phyloP scores from a whole-genome alignment of 208 protist species.

The Leishmania tropica region DNA sequence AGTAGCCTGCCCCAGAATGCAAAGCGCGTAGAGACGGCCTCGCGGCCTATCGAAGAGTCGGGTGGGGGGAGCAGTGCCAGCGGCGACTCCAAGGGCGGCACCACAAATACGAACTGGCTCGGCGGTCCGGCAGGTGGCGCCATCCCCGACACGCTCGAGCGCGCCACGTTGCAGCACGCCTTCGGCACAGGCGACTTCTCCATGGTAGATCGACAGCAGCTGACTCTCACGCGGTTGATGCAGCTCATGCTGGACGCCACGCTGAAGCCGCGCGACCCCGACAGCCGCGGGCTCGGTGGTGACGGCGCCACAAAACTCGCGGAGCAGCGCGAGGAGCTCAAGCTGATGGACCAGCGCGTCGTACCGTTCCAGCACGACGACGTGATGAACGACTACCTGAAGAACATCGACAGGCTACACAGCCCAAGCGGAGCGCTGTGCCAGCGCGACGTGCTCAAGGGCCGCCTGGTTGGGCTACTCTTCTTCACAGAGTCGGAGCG shows the following conservation, averaged over 20 bases:
- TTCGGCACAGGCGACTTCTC: constrained; percentile 66
- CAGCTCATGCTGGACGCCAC: constrained; percentile 59
- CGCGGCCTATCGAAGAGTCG: constrained; percentile 14
- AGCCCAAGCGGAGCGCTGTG: constrained; percentile 56
- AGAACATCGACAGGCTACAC: constrained; percentile 55
- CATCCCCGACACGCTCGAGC: constrained; percentile 28
- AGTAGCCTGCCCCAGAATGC: constrained; percentile 3
- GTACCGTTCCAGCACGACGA: constrained; percentile 67
- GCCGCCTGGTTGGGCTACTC: constrained; percentile 73
- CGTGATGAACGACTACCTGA: constrained; percentile 66
- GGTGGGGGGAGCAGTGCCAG: neutral
- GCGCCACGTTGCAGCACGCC: constrained; percentile 37
- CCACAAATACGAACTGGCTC: constrained; percentile 29
- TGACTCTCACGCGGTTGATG: constrained; percentile 57
- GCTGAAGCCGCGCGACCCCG: constrained; percentile 64
- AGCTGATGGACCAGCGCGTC: constrained; percentile 72
- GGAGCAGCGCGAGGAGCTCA: constrained; percentile 74
- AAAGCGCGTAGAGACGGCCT: constrained; percentile 13
- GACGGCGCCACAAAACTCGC: constrained; percentile 57
- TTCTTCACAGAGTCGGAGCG: constrained; percentile 85
- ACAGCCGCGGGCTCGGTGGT: constrained; percentile 68
- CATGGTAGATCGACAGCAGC: constrained; percentile 51
- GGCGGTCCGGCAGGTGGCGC: constrained; percentile 27
- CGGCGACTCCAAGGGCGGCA: neutral
- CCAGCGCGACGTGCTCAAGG: constrained; percentile 58